Base-by-base conservation (phyloP, 148 eudicot genomes). In the Salicornia ramosissima region DNA sequence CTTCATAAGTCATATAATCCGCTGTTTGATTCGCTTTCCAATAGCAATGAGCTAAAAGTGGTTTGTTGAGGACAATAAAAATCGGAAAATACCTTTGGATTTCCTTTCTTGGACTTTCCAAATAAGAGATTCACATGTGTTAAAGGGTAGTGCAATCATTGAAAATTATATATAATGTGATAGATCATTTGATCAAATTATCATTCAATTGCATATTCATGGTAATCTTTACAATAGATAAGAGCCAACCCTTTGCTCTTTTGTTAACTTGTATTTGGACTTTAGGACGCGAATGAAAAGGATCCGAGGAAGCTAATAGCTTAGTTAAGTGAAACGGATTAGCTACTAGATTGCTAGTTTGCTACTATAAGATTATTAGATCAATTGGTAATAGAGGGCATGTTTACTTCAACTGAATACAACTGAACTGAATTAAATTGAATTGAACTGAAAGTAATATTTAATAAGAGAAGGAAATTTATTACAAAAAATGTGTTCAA, bases 101-200 rank as follows among this genome's bases (percentile, higher is more conserved):
- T 68, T 68, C 71, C 14, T 36, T 31, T 39, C 49, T 68, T 68
- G 71, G 61, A 68, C 36, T 68, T 68, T 68, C 12, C 39, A 19
- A 12, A 13, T n/a, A n/a, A n/a, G 16, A 26, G 46, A 16, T 24
- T 43, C 15, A 49, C 54, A 66, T 21, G 40, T 46, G 14, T 16
- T 19, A 18, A 47, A 63, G 65, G 50, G 25, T 8, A 42, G 21
- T 62, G 65, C 43, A 21, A 5, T 39, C 1, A 62, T n/a, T n/a
- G 46, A 14, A 24, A 26, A 15, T 4, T 4, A 19, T 63, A 61
- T 33, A 19, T 63, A 42, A 63, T 42, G 29, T 12, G 47, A 39
- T 12, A 3, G 36, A 30, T 59, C 64, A 33, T 30, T 63, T 11
- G 11, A 22, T 24, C 19, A 40, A 6, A 30, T 2, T 7, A 30